Conservation (phyloP, 1,284 basidiomycete species). For the Sanghuangporus baumii region DNA sequence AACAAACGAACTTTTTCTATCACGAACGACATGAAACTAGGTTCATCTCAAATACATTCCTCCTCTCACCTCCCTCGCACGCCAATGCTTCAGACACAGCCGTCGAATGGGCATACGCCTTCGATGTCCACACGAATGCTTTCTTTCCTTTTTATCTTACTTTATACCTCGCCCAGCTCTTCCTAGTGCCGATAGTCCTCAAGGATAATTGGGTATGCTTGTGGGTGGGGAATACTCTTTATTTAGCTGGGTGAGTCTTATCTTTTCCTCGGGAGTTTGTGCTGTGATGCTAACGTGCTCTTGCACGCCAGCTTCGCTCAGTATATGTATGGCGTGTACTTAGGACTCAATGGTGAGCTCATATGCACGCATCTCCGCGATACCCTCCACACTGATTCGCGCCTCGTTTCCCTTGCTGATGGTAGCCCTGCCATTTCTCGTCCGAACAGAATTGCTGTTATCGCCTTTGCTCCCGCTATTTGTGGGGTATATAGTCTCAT, state of each 20-base stretch:
- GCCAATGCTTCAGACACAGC: conserved; percentile 64
- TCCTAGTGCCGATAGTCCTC: conserved; percentile 77
- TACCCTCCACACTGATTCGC: background rate
- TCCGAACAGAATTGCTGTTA: conserved; percentile 80
- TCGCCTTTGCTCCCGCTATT: conserved; percentile 83
- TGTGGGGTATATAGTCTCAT: conserved; percentile 76
- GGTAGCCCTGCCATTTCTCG: conserved; percentile 83
- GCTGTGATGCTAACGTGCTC: background rate
- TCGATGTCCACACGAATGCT: conserved; percentile 92
- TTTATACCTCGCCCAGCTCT: conserved; percentile 80
- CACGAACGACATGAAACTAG: conserved; percentile 29
- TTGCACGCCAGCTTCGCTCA: conserved; percentile 61
- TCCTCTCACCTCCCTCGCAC: conserved; percentile 70
- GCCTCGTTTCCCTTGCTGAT: conserved; percentile 5
- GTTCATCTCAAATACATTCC: conserved; percentile 65
- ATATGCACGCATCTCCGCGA: background rate
- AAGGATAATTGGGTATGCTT: conserved; percentile 88
- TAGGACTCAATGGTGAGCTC: conserved; percentile 72
- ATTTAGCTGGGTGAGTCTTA: conserved; percentile 68
- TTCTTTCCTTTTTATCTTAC: conserved; percentile 92
- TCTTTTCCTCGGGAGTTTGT: background rate
- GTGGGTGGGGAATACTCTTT: conserved; percentile 90
- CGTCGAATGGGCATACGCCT: conserved; percentile 90
- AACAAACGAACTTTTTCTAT: background rate
- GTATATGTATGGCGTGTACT: conserved; percentile 87